Conservation (phyloP, 116 monocot species). For the Trichopus zeylanicus region DNA sequence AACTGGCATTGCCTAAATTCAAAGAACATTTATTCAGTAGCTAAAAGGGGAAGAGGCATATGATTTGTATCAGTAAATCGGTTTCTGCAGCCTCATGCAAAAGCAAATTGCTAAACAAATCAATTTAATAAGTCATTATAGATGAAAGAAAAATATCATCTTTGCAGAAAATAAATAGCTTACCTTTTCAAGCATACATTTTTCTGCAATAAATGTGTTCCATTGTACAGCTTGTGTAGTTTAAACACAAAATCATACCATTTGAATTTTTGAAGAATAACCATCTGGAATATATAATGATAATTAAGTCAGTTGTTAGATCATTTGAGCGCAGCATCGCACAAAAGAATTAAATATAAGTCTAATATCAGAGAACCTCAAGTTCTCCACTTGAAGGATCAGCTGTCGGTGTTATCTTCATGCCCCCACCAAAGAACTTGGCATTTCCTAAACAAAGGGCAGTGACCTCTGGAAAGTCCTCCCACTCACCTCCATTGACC, state of each 20-base stretch:
- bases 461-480: constrained; percentile 55
- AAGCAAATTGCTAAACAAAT: neutral
- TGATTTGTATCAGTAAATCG: neutral
- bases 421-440: constrained; percentile 97
- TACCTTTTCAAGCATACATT: constrained; percentile 68
- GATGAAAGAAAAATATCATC: neutral
- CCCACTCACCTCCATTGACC: constrained; percentile 83
- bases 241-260: constrained; percentile 92
- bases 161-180: neutral
- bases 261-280: constrained; percentile 87
- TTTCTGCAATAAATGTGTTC: constrained; percentile 75
- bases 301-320: neutral
- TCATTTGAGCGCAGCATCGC: too few relatives aligned
- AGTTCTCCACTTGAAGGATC: constrained; percentile 63
- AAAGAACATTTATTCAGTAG: neutral
- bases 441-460: constrained; percentile 95
- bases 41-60: neutral
- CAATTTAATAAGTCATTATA: neutral
- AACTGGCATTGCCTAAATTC: too few relatives aligned
- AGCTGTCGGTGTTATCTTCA: constrained; percentile 85
- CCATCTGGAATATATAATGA: constrained; percentile 41
- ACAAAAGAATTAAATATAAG: too few relatives aligned
- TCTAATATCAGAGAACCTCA: constrained; percentile 48
- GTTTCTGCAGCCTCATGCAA: neutral
- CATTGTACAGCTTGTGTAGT: constrained; percentile 71